Evolutionary conservation across 1,284 basidiomycete genomes (phyloP).

Genomic region (Ceratobasidium papillatum): DNA sequence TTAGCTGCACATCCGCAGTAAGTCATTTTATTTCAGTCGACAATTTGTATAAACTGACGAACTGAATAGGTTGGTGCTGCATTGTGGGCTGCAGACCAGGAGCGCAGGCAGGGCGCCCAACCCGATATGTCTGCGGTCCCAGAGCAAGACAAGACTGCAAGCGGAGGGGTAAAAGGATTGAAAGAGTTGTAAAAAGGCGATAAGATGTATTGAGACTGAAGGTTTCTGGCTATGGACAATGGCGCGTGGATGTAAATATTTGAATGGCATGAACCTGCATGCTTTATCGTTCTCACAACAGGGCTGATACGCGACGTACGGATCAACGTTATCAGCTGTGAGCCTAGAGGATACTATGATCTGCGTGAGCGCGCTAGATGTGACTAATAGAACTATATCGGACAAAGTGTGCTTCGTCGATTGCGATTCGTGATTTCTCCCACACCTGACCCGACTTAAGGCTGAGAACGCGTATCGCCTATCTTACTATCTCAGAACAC

Average conservation of each 20-base stretch:
- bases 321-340: too few species aligned
- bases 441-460: neutral
- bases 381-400: neutral
- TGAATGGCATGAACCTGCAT: neutral
- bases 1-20: slow-evolving; percentile 65
- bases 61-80: slow-evolving; percentile 62
- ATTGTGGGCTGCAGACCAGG: slow-evolving; percentile 72
- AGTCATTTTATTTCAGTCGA: neutral
- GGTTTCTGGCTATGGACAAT: neutral
- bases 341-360: neutral
- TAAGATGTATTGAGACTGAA: neutral
- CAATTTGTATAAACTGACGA: neutral
- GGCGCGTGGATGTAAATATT: neutral
- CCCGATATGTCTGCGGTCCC: slow-evolving; percentile 36
- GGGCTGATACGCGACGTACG: neutral
- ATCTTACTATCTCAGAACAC: neutral
- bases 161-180: slow-evolving; percentile 29
- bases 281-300: neutral
- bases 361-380: neutral
- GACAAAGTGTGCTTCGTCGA: neutral
- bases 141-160: slow-evolving; percentile 25
- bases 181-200: slow-evolving; percentile 15
- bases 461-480: neutral
- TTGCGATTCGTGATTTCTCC: neutral
- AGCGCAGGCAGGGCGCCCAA: slow-evolving; percentile 48